These are phyloP conservation scores for Melastoma malabathricum DNA, from an alignment of 345 rosid species.

Conservation along the genomic window DNA sequence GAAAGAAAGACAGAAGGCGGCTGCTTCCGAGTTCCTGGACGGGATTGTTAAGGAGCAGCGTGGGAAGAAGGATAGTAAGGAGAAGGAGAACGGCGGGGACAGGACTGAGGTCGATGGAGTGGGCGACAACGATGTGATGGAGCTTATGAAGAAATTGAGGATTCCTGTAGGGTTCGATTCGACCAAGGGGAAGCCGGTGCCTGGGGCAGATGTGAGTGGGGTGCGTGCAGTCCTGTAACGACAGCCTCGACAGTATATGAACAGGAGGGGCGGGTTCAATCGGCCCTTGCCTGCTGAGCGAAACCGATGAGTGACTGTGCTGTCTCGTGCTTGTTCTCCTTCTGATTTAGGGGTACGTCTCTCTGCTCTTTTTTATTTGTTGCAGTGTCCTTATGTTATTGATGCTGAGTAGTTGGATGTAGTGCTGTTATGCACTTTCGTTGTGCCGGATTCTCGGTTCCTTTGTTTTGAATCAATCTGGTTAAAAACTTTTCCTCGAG, in stretches of 20 bases:
- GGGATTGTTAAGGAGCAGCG: slow-evolving; percentile 43
- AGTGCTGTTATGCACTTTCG: no score
- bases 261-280: slow-evolving; percentile 87
- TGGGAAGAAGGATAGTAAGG: slow-evolving; percentile 22
- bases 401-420: no score
- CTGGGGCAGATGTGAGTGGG: slow-evolving; percentile 75
- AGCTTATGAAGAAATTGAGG: slow-evolving; percentile 91
- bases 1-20: slow-evolving; percentile 35
- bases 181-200: slow-evolving; percentile 83
- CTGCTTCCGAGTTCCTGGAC: slow-evolving; percentile 42
- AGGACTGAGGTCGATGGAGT: slow-evolving; percentile 11
- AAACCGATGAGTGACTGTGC: slow-evolving; percentile 24
- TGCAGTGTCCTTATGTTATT: not conserved
- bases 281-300: slow-evolving; percentile 76
- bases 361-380: not conserved
- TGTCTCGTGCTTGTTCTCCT: slow-evolving; percentile 6
- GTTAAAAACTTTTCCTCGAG: no score
- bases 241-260: slow-evolving; percentile 93
- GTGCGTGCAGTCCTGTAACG: slow-evolving; percentile 66
- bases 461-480: no score
- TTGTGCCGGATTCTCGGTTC: no score
- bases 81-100: slow-evolving; percentile 9
- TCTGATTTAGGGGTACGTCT: slow-evolving; percentile 26
- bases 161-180: slow-evolving; percentile 88
- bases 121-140: slow-evolving; percentile 45